These are phyloP conservation scores for Mesotaenium endlicherianum DNA, from an alignment of 139 green algal genomes.

Conservation along the genomic window DNA sequence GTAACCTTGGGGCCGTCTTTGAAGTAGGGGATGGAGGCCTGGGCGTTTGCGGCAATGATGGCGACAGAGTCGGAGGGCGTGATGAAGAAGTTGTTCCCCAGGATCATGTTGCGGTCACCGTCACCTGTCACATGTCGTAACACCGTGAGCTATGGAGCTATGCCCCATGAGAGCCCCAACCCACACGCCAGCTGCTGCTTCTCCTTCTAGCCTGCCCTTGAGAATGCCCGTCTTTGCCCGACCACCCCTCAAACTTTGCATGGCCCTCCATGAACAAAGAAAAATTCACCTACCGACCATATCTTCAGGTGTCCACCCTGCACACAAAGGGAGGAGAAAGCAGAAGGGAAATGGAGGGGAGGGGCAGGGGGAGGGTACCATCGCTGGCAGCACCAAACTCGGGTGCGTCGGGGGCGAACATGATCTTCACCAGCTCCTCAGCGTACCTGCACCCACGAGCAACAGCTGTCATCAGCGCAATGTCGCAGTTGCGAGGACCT, in stretches of 20 bases:
- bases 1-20: constrained; percentile 85
- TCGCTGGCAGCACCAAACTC: constrained; percentile 69
- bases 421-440: constrained; percentile 91
- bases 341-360: too few species aligned
- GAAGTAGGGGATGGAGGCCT: constrained; percentile 96
- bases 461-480: too few species aligned
- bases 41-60: constrained; percentile 96
- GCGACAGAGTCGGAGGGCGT: constrained; percentile 94
- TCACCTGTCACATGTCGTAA: constrained; percentile 60
- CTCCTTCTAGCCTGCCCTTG: too few species aligned
- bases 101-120: constrained; percentile 99
- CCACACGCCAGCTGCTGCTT: too few species aligned
- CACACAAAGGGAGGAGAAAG: too few species aligned
- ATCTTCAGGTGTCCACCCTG: neutral
- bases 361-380: neutral
- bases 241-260: too few species aligned
- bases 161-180: too few species aligned
- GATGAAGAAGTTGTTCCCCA: constrained; percentile 96
- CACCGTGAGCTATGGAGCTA: too few species aligned
- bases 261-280: too few species aligned
- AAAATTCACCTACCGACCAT: too few species aligned
- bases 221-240: too few species aligned
- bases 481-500: too few species aligned
- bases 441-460: constrained; percentile 70
- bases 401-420: constrained; percentile 72